Percentiles rank a stretch among this genome's conserved stretches.
phyloP scores from a whole-genome alignment of 768 basidiomycete species.

The Amanita rimosa region DNA sequence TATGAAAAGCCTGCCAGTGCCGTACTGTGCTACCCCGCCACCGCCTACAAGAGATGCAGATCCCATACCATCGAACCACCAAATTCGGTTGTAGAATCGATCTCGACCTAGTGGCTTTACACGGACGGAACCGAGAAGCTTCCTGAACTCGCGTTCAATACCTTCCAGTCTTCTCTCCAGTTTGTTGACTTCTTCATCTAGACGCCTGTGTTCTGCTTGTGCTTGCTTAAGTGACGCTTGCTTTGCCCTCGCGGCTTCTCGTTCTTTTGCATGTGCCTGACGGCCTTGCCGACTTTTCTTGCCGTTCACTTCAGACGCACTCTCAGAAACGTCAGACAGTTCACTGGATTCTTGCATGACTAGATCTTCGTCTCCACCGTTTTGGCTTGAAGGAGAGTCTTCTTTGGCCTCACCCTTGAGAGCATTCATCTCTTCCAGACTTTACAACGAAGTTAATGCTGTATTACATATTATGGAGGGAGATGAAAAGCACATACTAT shows the following conservation, averaged over 20 bases:
- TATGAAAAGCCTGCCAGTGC: conserved; percentile 82
- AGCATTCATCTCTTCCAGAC: conserved; percentile 63
- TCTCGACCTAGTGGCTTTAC: conserved; percentile 87
- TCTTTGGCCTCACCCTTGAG: conserved; percentile 50
- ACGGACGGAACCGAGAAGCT: conserved; percentile 73
- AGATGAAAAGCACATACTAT: conserved; percentile 43
- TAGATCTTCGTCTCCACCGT: conserved; percentile 45
- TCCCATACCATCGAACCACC: conserved; percentile 99
- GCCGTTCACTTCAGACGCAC: conserved; percentile 40
- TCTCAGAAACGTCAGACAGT: conserved; percentile 63
- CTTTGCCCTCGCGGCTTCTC: conserved; percentile 70
- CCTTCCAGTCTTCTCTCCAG: conserved; percentile 71
- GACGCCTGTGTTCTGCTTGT: conserved; percentile 67
- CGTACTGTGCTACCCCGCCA: conserved; percentile 73
- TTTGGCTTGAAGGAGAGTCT: conserved; percentile 26
- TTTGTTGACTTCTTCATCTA: conserved; percentile 84
- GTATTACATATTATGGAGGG: neutral
- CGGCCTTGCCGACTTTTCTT: conserved; percentile 41
- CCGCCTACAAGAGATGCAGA: conserved; percentile 68
- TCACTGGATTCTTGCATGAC: conserved; percentile 60
- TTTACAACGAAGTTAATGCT: conserved; percentile 18
- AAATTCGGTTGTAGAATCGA: conserved; percentile 88
- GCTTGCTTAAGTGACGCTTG: conserved; percentile 75
- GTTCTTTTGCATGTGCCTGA: conserved; percentile 65
- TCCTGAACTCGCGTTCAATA: conserved; percentile 91